Conservation (phyloP, 176 grass and related monocot species). For the Chrysopogon serrulatus region DNA sequence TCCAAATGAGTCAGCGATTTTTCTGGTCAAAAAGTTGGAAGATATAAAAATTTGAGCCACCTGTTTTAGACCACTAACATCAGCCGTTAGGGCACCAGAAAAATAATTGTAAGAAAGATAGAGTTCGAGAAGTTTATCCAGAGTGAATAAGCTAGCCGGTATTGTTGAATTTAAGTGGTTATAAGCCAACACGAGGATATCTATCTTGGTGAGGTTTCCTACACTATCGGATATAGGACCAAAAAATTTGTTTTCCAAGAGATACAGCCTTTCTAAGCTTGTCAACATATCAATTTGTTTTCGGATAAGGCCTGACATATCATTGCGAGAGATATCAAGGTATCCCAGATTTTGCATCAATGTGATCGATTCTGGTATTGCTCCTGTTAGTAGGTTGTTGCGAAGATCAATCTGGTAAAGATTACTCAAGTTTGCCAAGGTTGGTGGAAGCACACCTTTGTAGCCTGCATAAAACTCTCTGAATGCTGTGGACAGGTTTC, state of each 20-base stretch:
- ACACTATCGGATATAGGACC: background rate
- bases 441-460: background rate
- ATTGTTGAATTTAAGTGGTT: background rate
- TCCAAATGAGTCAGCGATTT: background rate
- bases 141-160: background rate
- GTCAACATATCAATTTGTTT: background rate
- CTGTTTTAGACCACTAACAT: background rate
- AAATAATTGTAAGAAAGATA: background rate
- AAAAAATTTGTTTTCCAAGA: background rate
- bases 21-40: background rate
- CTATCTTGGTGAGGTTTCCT: background rate
- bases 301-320: background rate
- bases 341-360: background rate
- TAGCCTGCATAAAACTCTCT: background rate
- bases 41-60: background rate
- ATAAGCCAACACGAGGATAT: fast-evolving
- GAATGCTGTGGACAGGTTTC: background rate
- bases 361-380: background rate
- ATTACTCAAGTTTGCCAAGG: background rate
- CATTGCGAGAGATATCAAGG: background rate
- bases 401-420: background rate
- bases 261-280: background rate
- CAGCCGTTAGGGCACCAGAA: background rate
- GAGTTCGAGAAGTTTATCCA: background rate
- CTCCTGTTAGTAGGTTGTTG: background rate